These are phyloP conservation scores for Penicillium lividum DNA, from an alignment of 495 filamentous ascomycete genomes.

Conservation along the genomic window DNA sequence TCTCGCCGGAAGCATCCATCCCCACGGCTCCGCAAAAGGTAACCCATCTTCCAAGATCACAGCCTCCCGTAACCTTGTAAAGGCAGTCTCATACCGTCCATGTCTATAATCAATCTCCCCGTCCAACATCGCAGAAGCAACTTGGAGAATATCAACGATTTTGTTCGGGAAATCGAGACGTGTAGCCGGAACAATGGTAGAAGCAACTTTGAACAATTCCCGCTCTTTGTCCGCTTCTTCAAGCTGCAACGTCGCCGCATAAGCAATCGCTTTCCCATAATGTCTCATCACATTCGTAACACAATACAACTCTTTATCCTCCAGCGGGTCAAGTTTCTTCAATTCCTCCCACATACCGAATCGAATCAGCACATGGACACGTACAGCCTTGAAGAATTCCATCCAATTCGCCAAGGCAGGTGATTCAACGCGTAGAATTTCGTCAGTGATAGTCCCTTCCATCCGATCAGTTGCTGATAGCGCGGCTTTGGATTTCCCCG, in stretches of 20 bases:
- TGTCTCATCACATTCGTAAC: slow-evolving; percentile 64
- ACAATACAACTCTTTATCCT: slow-evolving; percentile 57
- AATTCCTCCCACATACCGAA: slow-evolving; percentile 68
- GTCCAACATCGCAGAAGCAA: slow-evolving; percentile 64
- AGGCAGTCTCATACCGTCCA: slow-evolving; percentile 55
- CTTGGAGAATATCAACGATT: slow-evolving; percentile 56
- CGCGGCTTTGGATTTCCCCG: slow-evolving; percentile 57
- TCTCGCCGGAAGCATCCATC: slow-evolving; percentile 67
- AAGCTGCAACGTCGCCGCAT: slow-evolving; percentile 53
- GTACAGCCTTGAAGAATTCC: slow-evolving; percentile 62
- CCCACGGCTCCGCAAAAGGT: slow-evolving; percentile 69
- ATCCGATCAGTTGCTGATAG: slow-evolving; percentile 54
- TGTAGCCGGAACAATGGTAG: slow-evolving; percentile 47
- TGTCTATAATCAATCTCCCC: slow-evolving; percentile 70
- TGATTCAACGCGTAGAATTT: slow-evolving; percentile 57
- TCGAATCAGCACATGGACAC: slow-evolving; percentile 63
- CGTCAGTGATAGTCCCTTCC: slow-evolving; percentile 57
- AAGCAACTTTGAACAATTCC: slow-evolving; percentile 45
- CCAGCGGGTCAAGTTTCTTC: slow-evolving; percentile 46
- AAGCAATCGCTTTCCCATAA: slow-evolving; percentile 65
- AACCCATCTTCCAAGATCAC: slow-evolving; percentile 57
- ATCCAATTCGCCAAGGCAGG: slow-evolving; percentile 75
- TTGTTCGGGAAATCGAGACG: slow-evolving; percentile 68
- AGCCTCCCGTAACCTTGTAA: slow-evolving; percentile 51
- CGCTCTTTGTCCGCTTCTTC: slow-evolving; percentile 49